Evolutionary conservation across 306 rosid species (phyloP).

Genomic region (Ceratonia siliqua): DNA sequence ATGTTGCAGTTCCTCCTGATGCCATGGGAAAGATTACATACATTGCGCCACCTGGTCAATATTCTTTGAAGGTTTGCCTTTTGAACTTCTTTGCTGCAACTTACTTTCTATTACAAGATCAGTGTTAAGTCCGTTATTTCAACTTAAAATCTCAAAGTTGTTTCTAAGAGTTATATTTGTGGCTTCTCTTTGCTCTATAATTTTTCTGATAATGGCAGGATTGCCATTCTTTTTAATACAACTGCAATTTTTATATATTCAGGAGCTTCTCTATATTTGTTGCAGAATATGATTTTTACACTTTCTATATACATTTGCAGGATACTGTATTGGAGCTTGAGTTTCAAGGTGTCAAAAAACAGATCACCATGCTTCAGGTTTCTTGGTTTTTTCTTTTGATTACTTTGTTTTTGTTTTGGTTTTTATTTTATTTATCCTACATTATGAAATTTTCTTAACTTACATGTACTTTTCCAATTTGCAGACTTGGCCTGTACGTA

Average conservation of each 20-base stretch:
- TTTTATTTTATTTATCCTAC: background rate
- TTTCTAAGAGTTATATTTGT: background rate
- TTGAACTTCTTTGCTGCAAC: background rate
- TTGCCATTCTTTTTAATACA: background rate
- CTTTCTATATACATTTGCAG: slow-evolving; percentile 40
- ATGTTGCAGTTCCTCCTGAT: slow-evolving; percentile 65
- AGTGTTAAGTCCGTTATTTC: background rate
- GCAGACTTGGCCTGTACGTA: slow-evolving; percentile 79
- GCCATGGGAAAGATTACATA: slow-evolving; percentile 74
- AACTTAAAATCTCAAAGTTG: background rate
- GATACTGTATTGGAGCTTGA: slow-evolving; percentile 82
- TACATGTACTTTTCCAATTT: slow-evolving; percentile 24
- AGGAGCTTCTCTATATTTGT: background rate
- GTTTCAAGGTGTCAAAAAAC: slow-evolving; percentile 75
- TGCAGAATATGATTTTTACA: slow-evolving; percentile 2
- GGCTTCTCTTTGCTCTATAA: background rate
- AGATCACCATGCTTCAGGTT: slow-evolving; percentile 85
- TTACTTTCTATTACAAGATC: background rate
- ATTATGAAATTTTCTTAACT: background rate
- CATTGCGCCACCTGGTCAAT: slow-evolving; percentile 79
- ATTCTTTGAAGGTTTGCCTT: slow-evolving; percentile 58
- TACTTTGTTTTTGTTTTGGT: background rate
- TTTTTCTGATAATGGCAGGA: background rate
- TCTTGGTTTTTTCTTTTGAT: slow-evolving; percentile 3
- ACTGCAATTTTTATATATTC: background rate